Conservation (phyloP, 129 eudicot species). For the Oenanthe sinensis region DNA sequence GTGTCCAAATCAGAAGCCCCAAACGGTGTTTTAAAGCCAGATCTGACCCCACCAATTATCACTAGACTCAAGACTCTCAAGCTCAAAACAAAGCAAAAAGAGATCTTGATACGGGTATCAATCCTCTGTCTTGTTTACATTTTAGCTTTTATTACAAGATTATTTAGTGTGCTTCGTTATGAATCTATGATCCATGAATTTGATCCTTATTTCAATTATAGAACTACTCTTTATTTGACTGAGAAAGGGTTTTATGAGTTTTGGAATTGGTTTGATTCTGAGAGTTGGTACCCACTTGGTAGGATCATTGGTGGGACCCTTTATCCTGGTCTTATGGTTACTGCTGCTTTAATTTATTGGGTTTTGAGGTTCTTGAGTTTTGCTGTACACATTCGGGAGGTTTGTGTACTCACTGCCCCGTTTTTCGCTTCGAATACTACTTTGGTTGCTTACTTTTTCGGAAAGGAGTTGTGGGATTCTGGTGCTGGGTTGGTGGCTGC, state of each 20-base stretch:
- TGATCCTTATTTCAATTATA: slow-evolving; percentile 86
- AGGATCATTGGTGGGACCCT: slow-evolving; percentile 86
- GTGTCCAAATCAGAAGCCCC: slow-evolving; percentile 30
- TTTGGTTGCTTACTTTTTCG: slow-evolving; percentile 86
- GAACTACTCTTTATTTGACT: slow-evolving; percentile 69
- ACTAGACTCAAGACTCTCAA: slow-evolving; percentile 42
- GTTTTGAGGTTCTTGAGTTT: slow-evolving; percentile 59
- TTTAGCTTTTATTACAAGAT: slow-evolving; percentile 72
- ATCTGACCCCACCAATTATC: slow-evolving; percentile 7
- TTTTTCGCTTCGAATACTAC: slow-evolving; percentile 92
- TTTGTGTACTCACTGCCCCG: slow-evolving; percentile 88
- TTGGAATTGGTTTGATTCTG: slow-evolving; percentile 97
- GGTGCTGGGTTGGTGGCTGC: slow-evolving; percentile 96
- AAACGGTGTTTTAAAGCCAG: slow-evolving; percentile 22
- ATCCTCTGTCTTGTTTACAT: slow-evolving; percentile 67
- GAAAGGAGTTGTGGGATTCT: slow-evolving; percentile 86
- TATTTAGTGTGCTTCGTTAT: slow-evolving; percentile 79
- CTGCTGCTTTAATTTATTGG: slow-evolving; percentile 85
- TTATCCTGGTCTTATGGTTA: slow-evolving; percentile 93
- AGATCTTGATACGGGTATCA: slow-evolving; percentile 65
- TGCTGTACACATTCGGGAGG: slow-evolving; percentile 84
- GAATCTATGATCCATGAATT: slow-evolving; percentile 96
- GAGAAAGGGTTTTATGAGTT: slow-evolving; percentile 85
- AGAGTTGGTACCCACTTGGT: slow-evolving; percentile 94
- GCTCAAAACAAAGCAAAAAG: slow-evolving; percentile 89